Evolutionary conservation across 176 grass and related monocot species (phyloP).

Genomic region (Thinopyrum elongatum): DNA sequence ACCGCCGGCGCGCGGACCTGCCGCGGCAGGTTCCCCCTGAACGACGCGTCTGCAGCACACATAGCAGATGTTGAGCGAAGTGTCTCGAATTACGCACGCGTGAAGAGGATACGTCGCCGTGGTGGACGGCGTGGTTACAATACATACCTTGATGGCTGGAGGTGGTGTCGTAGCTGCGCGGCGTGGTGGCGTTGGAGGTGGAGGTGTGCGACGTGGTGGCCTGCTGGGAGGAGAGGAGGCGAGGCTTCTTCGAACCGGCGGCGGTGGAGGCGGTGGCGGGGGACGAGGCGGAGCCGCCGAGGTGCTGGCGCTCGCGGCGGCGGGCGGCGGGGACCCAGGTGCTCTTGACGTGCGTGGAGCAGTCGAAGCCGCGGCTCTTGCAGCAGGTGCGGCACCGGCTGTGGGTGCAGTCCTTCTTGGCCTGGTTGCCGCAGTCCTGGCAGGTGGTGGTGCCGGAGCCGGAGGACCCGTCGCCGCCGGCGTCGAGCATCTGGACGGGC

Average conservation of each 20-base stretch:
- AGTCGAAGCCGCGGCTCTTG: conserved; percentile 89
- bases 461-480: conserved; percentile 29
- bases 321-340: conserved; percentile 88
- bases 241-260: conserved; percentile 57
- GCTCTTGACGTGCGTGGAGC: conserved; percentile 91
- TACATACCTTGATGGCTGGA: conserved; percentile 96
- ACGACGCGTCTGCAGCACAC: conserved; percentile 43
- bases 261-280: conserved; percentile 22
- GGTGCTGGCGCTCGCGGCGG: conserved; percentile 73
- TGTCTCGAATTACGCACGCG: background rate
- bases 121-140: background rate
- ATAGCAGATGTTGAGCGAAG: background rate
- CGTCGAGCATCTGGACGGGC: conserved; percentile 70
- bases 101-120: background rate
- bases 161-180: conserved; percentile 96
- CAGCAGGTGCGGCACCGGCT: conserved; percentile 84
- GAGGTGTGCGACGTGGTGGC: conserved; percentile 68
- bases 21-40: conserved; percentile 66
- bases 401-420: conserved; percentile 89
- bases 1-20: conserved; percentile 89
- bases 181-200: conserved; percentile 90
- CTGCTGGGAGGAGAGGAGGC: conserved; percentile 58
- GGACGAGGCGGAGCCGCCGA: conserved; percentile 28
- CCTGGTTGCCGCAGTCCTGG: conserved; percentile 97
- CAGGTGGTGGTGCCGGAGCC: conserved; percentile 47